Evolutionary conservation across 1,139 yeast genomes (phyloP).

Genomic region (Kurtzmaniella quercitrusa): DNA sequence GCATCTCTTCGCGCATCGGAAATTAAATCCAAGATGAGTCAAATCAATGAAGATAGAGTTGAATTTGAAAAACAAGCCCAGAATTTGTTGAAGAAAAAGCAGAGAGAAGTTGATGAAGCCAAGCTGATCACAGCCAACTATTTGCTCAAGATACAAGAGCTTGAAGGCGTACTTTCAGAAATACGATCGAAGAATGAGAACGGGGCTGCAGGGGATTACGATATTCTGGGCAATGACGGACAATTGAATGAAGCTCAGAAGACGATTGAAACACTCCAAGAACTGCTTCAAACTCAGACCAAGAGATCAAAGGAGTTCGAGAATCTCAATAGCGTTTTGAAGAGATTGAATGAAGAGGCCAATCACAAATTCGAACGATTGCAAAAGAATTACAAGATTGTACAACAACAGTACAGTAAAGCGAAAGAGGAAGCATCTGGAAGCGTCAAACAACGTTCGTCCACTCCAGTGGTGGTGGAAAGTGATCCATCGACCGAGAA

Average conservation of each 20-base stretch:
- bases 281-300: slow-evolving; percentile 48
- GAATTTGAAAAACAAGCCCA: slow-evolving; percentile 53
- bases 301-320: slow-evolving; percentile 53
- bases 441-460: slow-evolving; percentile 6
- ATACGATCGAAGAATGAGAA: slow-evolving; percentile 8
- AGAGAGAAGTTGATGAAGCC: slow-evolving; percentile 46
- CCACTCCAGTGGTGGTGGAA: neutral
- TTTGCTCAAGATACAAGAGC: slow-evolving; percentile 23
- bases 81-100: slow-evolving; percentile 45
- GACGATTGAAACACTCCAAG: slow-evolving; percentile 46
- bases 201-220: slow-evolving; percentile 10
- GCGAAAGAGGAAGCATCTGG: slow-evolving; percentile 11
- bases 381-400: slow-evolving; percentile 59
- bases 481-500: neutral
- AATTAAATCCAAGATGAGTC: slow-evolving; percentile 22
- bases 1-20: slow-evolving; percentile 42
- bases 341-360: slow-evolving; percentile 64
- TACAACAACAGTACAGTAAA: slow-evolving; percentile 54
- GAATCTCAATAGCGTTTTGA: slow-evolving; percentile 51
- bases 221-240: slow-evolving; percentile 16
- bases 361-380: slow-evolving; percentile 61
- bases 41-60: slow-evolving; percentile 53
- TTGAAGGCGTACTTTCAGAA: slow-evolving; percentile 40
- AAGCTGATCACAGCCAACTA: slow-evolving; percentile 27
- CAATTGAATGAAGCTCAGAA: slow-evolving; percentile 23